Evolutionary conservation across 2,329 filamentous ascomycete species (phyloP).

Genomic region (Cucurbitaria berberidis): DNA sequence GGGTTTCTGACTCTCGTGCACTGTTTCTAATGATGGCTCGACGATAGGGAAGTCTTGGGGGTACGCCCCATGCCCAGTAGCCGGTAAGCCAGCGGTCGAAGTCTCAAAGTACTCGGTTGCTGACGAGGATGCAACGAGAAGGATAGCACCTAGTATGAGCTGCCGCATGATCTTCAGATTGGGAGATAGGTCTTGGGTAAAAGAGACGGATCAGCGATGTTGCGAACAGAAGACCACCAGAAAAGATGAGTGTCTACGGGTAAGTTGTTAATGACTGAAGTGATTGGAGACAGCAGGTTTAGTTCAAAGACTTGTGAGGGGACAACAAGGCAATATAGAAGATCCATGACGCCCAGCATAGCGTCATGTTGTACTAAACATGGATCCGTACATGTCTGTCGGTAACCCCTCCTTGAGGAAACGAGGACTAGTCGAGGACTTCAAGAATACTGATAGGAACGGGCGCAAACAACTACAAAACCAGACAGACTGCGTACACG

Average conservation of each 20-base stretch:
- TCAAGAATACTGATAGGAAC: too few relatives aligned
- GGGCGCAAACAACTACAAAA: neutral
- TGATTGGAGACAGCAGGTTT: neutral
- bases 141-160: neutral
- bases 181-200: neutral
- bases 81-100: slow-evolving; percentile 12
- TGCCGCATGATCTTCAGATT: neutral
- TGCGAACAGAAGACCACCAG: neutral
- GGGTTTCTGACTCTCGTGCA: slow-evolving; percentile 47
- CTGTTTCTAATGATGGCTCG: slow-evolving; percentile 43
- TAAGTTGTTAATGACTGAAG: neutral
- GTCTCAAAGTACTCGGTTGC: slow-evolving; percentile 16
- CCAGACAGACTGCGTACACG: neutral
- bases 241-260: neutral
- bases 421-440: too few relatives aligned
- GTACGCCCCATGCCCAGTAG: slow-evolving; percentile 23
- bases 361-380: neutral
- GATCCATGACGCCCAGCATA: neutral
- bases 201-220: neutral
- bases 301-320: neutral
- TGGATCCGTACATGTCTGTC: neutral
- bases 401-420: neutral
- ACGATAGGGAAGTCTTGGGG: slow-evolving; percentile 48
- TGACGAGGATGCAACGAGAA: neutral
- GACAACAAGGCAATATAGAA: neutral